Evolutionary conservation across 495 filamentous ascomycete genomes (phyloP).

Genomic region (Talaromyces proteolyticus): DNA sequence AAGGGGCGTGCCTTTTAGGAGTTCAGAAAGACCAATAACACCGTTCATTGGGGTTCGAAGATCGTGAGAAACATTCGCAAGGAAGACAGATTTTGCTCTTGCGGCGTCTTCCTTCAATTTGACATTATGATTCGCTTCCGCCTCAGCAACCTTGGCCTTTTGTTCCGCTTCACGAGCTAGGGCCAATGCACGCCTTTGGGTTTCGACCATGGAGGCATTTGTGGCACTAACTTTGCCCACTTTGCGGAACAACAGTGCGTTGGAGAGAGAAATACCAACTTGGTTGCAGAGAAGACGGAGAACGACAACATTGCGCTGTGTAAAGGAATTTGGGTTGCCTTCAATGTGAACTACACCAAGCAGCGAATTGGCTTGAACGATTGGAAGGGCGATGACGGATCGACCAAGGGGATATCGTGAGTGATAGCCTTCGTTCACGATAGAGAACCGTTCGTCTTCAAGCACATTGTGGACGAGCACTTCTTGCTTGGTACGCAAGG

Average conservation of each 20-base stretch:
- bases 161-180: conserved; percentile 75
- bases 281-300: conserved; percentile 84
- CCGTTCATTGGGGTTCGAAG: conserved; percentile 82
- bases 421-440: conserved; percentile 66
- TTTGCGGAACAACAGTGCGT: conserved; percentile 77
- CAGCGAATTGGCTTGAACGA: conserved; percentile 70
- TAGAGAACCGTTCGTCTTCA: conserved; percentile 81
- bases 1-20: conserved; percentile 71
- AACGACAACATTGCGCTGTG: conserved; percentile 80
- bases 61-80: conserved; percentile 89
- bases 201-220: conserved; percentile 81
- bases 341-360: conserved; percentile 83
- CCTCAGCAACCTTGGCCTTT: conserved; percentile 77
- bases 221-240: conserved; percentile 72
- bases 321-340: conserved; percentile 78
- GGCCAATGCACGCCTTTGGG: conserved; percentile 75
- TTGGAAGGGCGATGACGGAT: conserved; percentile 80
- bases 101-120: conserved; percentile 88
- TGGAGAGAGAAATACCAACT: conserved; percentile 82
- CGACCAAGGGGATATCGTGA: conserved; percentile 62
- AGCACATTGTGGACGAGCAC: conserved; percentile 80
- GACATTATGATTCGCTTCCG: conserved; percentile 78
- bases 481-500: conserved; percentile 73
- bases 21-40: conserved; percentile 84
- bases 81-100: conserved; percentile 85